Conservation (phyloP, 108 stramenopile species). For the Discostella stelligeroides region DNA sequence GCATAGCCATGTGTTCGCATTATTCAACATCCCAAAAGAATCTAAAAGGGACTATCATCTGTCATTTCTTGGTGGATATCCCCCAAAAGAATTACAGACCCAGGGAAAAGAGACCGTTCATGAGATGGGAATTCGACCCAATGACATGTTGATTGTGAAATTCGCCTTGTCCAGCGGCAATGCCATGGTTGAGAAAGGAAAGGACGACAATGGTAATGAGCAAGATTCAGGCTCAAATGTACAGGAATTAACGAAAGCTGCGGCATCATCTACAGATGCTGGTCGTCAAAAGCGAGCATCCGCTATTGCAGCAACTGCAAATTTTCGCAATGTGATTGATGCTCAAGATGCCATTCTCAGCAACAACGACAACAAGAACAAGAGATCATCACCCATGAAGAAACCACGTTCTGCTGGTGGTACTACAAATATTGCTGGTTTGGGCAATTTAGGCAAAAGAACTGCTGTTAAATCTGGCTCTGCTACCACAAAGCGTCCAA, state of each 20-base stretch:
- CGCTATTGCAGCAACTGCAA: conserved; percentile 58
- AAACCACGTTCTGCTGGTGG: neutral
- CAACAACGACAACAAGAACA: too few species aligned
- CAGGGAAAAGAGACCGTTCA: conserved; percentile 19
- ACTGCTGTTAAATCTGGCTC: conserved; percentile 36
- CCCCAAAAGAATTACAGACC: conserved; percentile 49
- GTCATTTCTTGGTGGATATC: conserved; percentile 54
- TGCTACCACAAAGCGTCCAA: conserved; percentile 11
- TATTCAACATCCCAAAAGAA: conserved; percentile 24
- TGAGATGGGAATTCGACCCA: conserved; percentile 53
- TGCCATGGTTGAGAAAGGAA: neutral
- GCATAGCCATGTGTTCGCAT: conserved; percentile 21
- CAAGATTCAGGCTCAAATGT: conserved; percentile 14
- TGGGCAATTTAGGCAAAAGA: conserved; percentile 3
- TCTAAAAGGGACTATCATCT: conserved; percentile 6
- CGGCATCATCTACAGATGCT: neutral
- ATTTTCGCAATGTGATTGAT: conserved; percentile 60
- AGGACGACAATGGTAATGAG: conserved; percentile 7
- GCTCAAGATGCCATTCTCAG: conserved; percentile 63
- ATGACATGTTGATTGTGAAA: conserved; percentile 56
- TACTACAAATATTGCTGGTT: neutral
- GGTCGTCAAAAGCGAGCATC: conserved; percentile 58
- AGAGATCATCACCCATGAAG: conserved; percentile 18
- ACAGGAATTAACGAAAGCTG: conserved; percentile 3
- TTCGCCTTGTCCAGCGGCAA: conserved; percentile 14